Evolutionary conservation across 306 rosid species (phyloP), one percentile per base, ranked within the genome.

Genomic region (Dryas octopetala): DNA sequence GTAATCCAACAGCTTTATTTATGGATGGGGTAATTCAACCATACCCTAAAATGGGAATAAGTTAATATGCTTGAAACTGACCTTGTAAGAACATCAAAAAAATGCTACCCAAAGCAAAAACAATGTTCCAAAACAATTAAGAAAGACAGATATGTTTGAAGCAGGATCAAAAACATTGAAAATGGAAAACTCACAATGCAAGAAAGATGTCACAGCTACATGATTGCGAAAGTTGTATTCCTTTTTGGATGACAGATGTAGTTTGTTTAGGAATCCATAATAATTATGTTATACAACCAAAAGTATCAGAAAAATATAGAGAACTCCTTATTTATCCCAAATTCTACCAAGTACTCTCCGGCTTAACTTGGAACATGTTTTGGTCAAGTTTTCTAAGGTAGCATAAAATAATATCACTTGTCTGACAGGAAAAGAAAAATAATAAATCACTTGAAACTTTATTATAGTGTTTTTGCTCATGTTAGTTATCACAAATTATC

Each of bases 121-220:
- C 75, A 17, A 43, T 17, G 52, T 58, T 55, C 64, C 52, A 17
- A 55, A 55, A 9, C 17, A 14, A 41, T 17, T 11, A 55, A n/a
- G 53, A 55, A 57, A 38, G 55, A 41, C 13, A 41, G 41, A 70
- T 9, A 15, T 10, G 5, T 50, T 28, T 51, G 4, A 32, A 62
- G 5, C 66, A 12, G 17, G 48, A 13, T 5, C 40, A 52, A 14
- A n/a, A 51, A 14, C 26, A 2, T 15, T 7, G 8, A 52, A 59
- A 59, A 59, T 59, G 23, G 46, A 12, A 41, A 58, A 14, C n/a
- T 9, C 53, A 41, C 23, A 13, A 7, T 14, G 41, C 41, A 3
- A 70, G 75, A 71, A 71, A 53, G n/a, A 44, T 70, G n/a, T 41
- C 41, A 41, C 48, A 2, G 61, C 61, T 19, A 9, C 46, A 53